These are phyloP conservation scores for Aeschynomene evenia DNA, from an alignment of 306 rosid genomes.

Conservation along the genomic window DNA sequence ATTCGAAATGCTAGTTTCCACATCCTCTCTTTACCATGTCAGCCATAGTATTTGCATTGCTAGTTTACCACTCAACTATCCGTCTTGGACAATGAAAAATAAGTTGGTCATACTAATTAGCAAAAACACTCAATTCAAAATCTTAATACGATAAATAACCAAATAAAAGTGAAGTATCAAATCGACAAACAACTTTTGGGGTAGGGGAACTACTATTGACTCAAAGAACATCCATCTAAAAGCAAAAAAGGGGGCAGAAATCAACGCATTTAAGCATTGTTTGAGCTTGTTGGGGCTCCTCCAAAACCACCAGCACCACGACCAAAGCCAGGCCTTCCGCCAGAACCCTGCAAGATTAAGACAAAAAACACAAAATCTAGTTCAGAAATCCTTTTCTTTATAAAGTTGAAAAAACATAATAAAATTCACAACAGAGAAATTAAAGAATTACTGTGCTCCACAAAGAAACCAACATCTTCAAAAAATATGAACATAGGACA, in stretches of 20 bases:
- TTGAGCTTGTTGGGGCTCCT: slow-evolving; percentile 51
- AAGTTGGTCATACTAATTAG: not conserved
- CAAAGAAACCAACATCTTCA: not conserved
- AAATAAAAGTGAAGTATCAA: slow-evolving; percentile 13
- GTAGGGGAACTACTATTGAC: slow-evolving; percentile 10
- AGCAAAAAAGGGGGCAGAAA: not conserved
- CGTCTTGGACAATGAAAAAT: not conserved
- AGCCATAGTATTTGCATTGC: not conserved
- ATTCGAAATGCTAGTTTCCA: not conserved
- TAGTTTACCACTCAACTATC: not conserved
- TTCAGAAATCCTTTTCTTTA: not conserved
- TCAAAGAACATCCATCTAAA: slow-evolving; percentile 28
- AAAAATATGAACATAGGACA: not conserved
- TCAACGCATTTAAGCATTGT: slow-evolving; percentile 13
- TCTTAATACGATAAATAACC: slow-evolving; percentile 16
- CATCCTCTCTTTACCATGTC: not conserved
- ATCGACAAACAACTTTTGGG: not conserved
- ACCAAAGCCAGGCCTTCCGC: slow-evolving; percentile 78
- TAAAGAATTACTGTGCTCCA: not conserved
- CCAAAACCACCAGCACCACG: slow-evolving; percentile 69
- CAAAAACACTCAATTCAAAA: slow-evolving; percentile 33
- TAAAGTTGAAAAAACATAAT: not conserved
- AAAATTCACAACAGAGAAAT: not conserved
- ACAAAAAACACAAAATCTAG: not conserved
- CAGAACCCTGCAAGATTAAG: slow-evolving; percentile 52